Conservation (phyloP, 176 grass and related monocot genomes). For the Hordeum vulgare region DNA sequence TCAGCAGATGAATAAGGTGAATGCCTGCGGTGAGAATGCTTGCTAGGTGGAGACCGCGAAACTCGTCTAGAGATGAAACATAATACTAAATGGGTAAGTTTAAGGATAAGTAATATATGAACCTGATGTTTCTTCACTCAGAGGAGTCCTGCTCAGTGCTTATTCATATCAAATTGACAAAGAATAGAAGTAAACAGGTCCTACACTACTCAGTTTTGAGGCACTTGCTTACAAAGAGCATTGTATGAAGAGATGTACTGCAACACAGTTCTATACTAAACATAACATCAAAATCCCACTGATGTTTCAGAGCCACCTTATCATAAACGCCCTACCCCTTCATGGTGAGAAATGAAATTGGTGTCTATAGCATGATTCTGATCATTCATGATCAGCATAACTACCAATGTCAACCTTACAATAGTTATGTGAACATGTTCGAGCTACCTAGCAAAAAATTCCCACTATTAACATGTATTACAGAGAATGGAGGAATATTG, state of each 20-base stretch:
- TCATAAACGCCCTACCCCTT: background rate
- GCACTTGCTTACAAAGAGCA: background rate
- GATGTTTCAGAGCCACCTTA: background rate
- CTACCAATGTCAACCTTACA: background rate
- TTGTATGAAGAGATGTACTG: background rate
- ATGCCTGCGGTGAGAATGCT: conserved; percentile 87
- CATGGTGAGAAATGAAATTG: background rate
- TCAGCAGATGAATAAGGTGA: conserved; percentile 60
- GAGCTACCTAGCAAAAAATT: background rate
- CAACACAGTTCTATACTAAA: conserved; percentile 1
- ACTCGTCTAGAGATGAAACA: conserved; percentile 91
- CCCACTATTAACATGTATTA: conserved; percentile 5
- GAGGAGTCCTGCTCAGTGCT: conserved; percentile 49
- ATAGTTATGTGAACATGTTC: background rate
- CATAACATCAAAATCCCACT: background rate
- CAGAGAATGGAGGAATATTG: background rate
- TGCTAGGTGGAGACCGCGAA: conserved; percentile 91
- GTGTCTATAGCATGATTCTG: background rate
- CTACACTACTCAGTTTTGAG: background rate
- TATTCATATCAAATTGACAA: conserved; percentile 34
- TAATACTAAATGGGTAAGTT: conserved; percentile 75
- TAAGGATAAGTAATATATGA: conserved; percentile 44
- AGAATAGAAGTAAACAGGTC: conserved; percentile 3
- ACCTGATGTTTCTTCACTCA: conserved; percentile 58
- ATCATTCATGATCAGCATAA: conserved; percentile 6